Conservation (phyloP, 495 filamentous ascomycete genomes). For the Annulohypoxylon bovei region DNA sequence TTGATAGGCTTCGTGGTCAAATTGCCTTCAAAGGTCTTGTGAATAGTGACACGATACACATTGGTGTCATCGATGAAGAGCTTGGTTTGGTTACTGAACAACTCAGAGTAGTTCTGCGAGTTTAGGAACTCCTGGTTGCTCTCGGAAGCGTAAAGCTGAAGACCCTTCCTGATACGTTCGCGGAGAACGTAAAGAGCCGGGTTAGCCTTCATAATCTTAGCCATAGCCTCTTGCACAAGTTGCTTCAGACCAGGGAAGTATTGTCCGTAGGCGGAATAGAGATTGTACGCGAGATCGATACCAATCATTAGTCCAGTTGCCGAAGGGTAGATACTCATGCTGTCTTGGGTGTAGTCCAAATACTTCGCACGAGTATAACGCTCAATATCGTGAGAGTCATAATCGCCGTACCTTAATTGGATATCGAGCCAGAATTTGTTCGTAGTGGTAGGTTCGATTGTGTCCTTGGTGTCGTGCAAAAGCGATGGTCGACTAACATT, state of each 20-base stretch:
- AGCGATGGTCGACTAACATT: conserved; percentile 94
- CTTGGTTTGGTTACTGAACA: conserved; percentile 99
- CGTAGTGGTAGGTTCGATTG: conserved; percentile 92
- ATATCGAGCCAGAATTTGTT: conserved; percentile 99
- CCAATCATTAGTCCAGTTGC: conserved; percentile 98
- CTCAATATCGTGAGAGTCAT: conserved; percentile 99
- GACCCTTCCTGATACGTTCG: conserved; percentile 98
- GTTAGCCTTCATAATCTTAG: conserved; percentile 99
- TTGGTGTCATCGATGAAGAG: conserved; percentile 99
- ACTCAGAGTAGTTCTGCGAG: conserved; percentile 98
- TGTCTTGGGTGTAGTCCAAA: conserved; percentile 98
- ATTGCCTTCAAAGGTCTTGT: conserved; percentile 99
- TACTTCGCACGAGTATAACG: conserved; percentile 98
- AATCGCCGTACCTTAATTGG: conserved; percentile 97
- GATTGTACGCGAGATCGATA: conserved; percentile 97
- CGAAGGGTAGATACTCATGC: conserved; percentile 99
- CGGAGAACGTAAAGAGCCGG: conserved; percentile 95
- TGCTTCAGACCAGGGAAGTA: conserved; percentile 99
- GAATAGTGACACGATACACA: conserved; percentile 98
- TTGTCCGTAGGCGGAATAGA: conserved; percentile 97
- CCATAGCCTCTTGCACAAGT: conserved; percentile 97
- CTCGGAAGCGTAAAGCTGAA: conserved; percentile 97
- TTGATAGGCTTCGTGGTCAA: conserved; percentile 99
- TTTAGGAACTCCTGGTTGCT: conserved; percentile 99
- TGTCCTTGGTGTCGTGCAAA: conserved; percentile 95